Conservation (phyloP, 1,139 yeast genomes). For the Pichia sp. region DNA sequence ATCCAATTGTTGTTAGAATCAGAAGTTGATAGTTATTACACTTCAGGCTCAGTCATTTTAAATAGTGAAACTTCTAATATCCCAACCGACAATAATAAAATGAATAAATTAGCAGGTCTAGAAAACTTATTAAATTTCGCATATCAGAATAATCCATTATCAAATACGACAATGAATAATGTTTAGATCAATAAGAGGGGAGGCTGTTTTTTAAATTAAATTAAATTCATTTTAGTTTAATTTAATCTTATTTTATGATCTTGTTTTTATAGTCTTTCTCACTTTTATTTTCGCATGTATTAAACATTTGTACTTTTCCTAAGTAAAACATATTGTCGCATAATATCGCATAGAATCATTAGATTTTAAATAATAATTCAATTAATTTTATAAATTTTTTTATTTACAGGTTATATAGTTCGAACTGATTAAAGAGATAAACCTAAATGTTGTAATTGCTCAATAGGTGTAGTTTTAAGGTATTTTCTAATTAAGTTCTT, state of each 20-base stretch:
- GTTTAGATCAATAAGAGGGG: slow-evolving; percentile 9
- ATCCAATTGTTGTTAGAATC: slow-evolving; percentile 44
- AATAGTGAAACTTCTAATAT: slow-evolving; percentile 10
- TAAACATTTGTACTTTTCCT: too few relatives aligned
- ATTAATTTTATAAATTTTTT: too few relatives aligned
- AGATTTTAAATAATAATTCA: too few relatives aligned
- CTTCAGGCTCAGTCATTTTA: slow-evolving; percentile 18
- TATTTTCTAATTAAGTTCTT: slow-evolving; percentile 52
- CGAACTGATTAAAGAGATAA: slow-evolving; percentile 13
- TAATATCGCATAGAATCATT: too few relatives aligned
- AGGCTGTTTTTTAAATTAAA: too few relatives aligned
- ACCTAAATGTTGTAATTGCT: slow-evolving; percentile 25
- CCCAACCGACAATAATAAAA: background rate
- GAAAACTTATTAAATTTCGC: slow-evolving; percentile 29
- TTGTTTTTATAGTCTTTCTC: too few relatives aligned
- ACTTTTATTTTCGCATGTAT: background rate
- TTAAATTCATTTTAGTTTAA: too few relatives aligned
- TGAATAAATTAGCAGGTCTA: slow-evolving; percentile 24
- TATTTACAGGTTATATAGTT: background rate
- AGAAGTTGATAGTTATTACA: slow-evolving; percentile 30
- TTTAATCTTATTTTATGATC: too few relatives aligned
- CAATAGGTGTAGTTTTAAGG: slow-evolving; percentile 27
- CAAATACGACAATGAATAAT: slow-evolving; percentile 26
- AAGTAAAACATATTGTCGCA: too few relatives aligned
- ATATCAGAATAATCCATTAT: slow-evolving; percentile 29